Conservation (phyloP, 2,329 filamentous ascomycete species). For the Epichloe scottii region DNA sequence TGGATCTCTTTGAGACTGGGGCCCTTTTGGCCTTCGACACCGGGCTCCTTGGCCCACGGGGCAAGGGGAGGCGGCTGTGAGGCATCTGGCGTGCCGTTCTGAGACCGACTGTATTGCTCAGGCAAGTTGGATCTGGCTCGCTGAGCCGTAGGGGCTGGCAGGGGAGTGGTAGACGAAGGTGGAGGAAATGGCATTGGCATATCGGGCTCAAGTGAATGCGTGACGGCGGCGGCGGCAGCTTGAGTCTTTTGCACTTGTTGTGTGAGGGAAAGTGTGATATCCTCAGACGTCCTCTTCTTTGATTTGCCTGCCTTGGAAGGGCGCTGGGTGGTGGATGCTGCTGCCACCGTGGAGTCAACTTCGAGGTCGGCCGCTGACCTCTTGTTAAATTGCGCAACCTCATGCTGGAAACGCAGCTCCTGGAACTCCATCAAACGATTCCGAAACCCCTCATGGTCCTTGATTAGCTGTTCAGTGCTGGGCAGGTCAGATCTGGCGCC, state of each 20-base stretch:
- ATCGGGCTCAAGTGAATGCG: conserved; percentile 40
- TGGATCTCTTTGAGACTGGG: conserved; percentile 95
- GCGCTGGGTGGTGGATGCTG: conserved; percentile 3
- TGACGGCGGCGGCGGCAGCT: conserved; percentile 29
- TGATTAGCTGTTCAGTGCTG: conserved; percentile 34
- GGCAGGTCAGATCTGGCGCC: conserved; percentile 36
- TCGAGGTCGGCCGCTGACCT: neutral
- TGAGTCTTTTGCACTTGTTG: conserved; percentile 74
- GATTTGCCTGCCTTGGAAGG: conserved; percentile 10
- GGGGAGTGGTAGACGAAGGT: conserved; percentile 64
- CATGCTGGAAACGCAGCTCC: conserved; percentile 60
- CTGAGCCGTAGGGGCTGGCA: conserved; percentile 82
- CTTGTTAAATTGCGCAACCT: conserved; percentile 33
- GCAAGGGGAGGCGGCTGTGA: conserved; percentile 60
- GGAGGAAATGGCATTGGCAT: conserved; percentile 67
- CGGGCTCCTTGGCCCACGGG: conserved; percentile 86
- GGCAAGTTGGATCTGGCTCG: conserved; percentile 73
- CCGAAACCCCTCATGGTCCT: conserved; percentile 46
- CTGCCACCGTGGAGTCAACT: neutral
- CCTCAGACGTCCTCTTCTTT: conserved; percentile 22
- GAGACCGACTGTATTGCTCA: conserved; percentile 58
- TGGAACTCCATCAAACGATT: conserved; percentile 78
- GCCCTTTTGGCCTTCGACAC: conserved; percentile 58
- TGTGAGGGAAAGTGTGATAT: conserved; percentile 51
- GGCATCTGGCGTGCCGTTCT: conserved; percentile 61